phyloP scores from a whole-genome alignment of 2,329 filamentous ascomycete species.

The Fusarium humuli region DNA sequence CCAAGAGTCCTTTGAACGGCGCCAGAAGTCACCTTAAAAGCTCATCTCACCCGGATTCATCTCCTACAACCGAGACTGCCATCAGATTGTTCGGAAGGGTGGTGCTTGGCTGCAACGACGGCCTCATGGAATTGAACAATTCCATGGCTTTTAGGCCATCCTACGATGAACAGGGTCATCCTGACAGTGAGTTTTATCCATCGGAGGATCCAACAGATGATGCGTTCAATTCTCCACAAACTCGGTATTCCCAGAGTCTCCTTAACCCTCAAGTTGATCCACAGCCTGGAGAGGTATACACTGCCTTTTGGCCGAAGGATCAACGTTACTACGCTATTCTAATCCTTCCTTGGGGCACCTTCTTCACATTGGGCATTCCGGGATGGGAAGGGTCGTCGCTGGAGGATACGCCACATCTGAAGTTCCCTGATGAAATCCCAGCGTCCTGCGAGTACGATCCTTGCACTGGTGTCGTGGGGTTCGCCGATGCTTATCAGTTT shows the following conservation, averaged over 20 bases:
- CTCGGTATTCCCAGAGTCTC: neutral
- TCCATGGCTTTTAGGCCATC: neutral
- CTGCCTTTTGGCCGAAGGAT: neutral
- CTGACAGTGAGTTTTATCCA: rapidly evolving
- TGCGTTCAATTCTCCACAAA: neutral
- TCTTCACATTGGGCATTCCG: neutral
- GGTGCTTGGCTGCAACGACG: neutral
- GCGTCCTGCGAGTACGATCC: neutral
- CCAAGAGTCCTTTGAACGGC: neutral
- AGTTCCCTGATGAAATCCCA: neutral
- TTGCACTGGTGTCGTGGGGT: neutral
- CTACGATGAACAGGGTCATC: neutral
- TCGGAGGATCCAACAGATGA: neutral
- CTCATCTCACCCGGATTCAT: neutral
- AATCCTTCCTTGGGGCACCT: neutral
- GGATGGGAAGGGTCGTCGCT: neutral
- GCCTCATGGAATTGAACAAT: neutral
- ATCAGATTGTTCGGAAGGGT: conserved; percentile 8
- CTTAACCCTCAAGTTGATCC: neutral
- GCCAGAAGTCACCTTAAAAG: conserved; percentile 9
- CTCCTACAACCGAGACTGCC: neutral
- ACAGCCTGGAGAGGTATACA: conserved; percentile 11
- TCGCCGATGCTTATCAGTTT: neutral
- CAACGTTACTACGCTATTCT: neutral
- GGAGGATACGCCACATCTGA: neutral